These are phyloP conservation scores for Umbelopsis sp. DNA, from an alignment of 192 early-diverging fungal genomes.

Conservation along the genomic window DNA sequence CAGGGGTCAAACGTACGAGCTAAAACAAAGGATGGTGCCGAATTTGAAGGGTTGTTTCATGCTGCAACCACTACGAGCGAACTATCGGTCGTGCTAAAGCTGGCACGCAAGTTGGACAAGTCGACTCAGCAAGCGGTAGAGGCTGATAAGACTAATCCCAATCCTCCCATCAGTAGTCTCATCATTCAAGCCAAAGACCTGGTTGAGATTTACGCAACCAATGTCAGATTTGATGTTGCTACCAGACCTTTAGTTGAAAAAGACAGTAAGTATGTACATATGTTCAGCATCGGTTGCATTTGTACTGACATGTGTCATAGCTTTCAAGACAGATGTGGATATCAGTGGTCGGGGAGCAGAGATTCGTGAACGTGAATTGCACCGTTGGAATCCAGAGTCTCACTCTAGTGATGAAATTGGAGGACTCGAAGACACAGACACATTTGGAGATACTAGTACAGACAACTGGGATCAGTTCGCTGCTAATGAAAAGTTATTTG, in stretches of 20 bases:
- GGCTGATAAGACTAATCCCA: slow-evolving; percentile 37
- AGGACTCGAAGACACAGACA: slow-evolving; percentile 27
- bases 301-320: slow-evolving; percentile 23
- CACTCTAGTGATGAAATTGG: slow-evolving; percentile 37
- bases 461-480: slow-evolving; percentile 95
- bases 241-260: slow-evolving; percentile 45
- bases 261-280: slow-evolving; percentile 46
- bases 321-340: slow-evolving; percentile 89
- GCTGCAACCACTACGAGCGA: slow-evolving; percentile 62
- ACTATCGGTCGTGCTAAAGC: slow-evolving; percentile 63
- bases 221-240: slow-evolving; percentile 54
- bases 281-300: no score
- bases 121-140: slow-evolving; percentile 16
- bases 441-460: slow-evolving; percentile 27
- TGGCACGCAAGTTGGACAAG: slow-evolving; percentile 51
- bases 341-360: slow-evolving; percentile 73
- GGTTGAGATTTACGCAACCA: slow-evolving; percentile 51
- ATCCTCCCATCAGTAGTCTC: slow-evolving; percentile 47
- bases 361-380: slow-evolving; percentile 78
- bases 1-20: slow-evolving; percentile 72
- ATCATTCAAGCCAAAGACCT: slow-evolving; percentile 73
- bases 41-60: slow-evolving; percentile 74
- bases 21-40: slow-evolving; percentile 56
- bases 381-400: slow-evolving; percentile 83
- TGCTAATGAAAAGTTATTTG: slow-evolving; percentile 91